Conservation (phyloP, 2,329 filamentous ascomycete species). For the Aspergillus calidoustus region DNA sequence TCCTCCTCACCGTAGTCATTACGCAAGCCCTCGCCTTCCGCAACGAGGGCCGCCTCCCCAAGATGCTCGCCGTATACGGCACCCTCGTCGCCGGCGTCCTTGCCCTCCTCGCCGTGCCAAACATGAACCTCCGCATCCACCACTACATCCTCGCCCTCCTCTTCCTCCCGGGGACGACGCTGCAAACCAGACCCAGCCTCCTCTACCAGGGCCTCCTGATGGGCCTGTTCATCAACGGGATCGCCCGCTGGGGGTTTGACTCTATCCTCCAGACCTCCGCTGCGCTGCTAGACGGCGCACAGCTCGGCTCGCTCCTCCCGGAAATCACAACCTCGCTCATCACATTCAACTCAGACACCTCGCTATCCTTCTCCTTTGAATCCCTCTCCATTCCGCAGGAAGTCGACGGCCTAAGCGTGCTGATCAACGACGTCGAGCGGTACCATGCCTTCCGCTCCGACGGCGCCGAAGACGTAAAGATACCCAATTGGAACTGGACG, state of each 20-base stretch:
- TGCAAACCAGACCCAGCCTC: conserved; percentile 63
- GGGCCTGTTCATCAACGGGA: conserved; percentile 66
- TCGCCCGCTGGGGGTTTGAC: conserved; percentile 67
- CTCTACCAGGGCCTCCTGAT: conserved; percentile 65
- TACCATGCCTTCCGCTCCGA: conserved; percentile 57
- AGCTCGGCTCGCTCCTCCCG: conserved; percentile 40
- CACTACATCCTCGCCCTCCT: conserved; percentile 66
- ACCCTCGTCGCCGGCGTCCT: conserved; percentile 50
- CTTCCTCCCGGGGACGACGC: conserved; percentile 61
- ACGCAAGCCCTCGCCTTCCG: conserved; percentile 62
- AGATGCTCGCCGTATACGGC: conserved; percentile 49
- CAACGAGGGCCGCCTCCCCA: conserved; percentile 60
- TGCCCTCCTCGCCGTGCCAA: conserved; percentile 57
- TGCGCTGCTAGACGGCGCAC: conserved; percentile 48
- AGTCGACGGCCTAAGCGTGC: conserved; percentile 60
- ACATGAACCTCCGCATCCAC: conserved; percentile 65
- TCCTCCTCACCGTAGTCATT: conserved; percentile 57
- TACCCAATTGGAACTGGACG: conserved; percentile 45
- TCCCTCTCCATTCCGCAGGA: conserved; percentile 28
- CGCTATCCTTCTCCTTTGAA: conserved; percentile 45
- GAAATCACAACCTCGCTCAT: conserved; percentile 29
- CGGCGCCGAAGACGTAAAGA: conserved; percentile 24
- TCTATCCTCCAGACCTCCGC: conserved; percentile 62
- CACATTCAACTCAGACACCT: conserved; percentile 12
- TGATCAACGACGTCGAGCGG: conserved; percentile 66